These are phyloP conservation scores for Herpetomonas samuelpessoai DNA, from an alignment of 208 protist species.

Conservation along the genomic window DNA sequence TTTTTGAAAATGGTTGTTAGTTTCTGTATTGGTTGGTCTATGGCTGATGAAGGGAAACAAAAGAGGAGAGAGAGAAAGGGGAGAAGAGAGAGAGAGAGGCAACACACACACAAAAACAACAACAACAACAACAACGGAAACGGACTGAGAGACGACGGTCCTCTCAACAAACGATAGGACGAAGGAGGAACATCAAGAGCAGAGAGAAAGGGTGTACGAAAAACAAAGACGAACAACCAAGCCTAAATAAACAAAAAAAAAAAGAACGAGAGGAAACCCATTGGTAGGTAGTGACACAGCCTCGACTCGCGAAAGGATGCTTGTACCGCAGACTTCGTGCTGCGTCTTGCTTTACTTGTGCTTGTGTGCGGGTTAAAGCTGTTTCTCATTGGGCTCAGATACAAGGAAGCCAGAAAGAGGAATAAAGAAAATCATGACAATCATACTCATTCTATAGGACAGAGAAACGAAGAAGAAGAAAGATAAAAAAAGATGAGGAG, in stretches of 20 bases:
- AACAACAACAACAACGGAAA: slow-evolving; percentile 5
- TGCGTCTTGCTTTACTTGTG: too few relatives aligned
- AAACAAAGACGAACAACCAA: slow-evolving; percentile 3
- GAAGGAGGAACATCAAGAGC: neutral
- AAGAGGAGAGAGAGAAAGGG: slow-evolving; percentile 10
- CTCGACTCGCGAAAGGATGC: too few relatives aligned
- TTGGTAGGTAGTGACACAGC: slow-evolving; percentile 7
- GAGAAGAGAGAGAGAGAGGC: slow-evolving; percentile 14
- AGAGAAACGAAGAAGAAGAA: slow-evolving; percentile 1
- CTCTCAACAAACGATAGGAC: slow-evolving; percentile 3
- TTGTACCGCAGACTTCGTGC: too few relatives aligned
- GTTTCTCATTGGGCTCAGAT: slow-evolving; percentile 2
- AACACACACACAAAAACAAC: slow-evolving; percentile 14
- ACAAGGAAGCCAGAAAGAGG: slow-evolving; percentile 2
- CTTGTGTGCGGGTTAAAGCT: too few relatives aligned
- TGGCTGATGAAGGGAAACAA: slow-evolving; percentile 2
- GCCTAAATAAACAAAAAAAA: slow-evolving; percentile 14
- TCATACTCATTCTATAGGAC: neutral
- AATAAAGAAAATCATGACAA: neutral
- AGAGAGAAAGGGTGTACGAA: neutral
- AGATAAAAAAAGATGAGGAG: slow-evolving; percentile 1
- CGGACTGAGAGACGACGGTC: neutral
- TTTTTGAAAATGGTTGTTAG: neutral
- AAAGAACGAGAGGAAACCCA: slow-evolving; percentile 5
- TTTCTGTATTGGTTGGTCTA: slow-evolving; percentile 1